Evolutionary conservation across 345 rosid species (phyloP), one percentile per base, ranked within the genome.

Genomic region (Aegle marmelos): DNA sequence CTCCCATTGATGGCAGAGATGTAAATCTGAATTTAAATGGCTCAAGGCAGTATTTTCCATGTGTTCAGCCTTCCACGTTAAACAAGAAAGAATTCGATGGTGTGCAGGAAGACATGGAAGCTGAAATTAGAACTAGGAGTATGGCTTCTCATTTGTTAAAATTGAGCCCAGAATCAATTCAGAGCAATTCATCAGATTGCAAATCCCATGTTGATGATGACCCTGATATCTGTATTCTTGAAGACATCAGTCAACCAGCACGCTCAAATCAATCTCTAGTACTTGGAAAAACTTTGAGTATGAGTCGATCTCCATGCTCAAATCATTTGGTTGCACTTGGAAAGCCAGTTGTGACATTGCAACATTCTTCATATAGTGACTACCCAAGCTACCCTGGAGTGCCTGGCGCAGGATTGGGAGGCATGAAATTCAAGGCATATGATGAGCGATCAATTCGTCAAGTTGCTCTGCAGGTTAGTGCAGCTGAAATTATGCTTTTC

Each of bases 391-490:
- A 82, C 78, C 11, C 87, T 8, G 91, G 89, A 30, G 45, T 63
- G 19, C 19, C 70, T 62, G 45, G 78, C 76, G 9, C 83, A 13
- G 89, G 87, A 78, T 68, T 73, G 33, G 87, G 84, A 59, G 86
- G 80, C 63, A 31, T 81, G 76, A 84, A 79, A 89, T 75, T 70
- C 31, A 92, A 79, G 86, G 39, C 78, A 72, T 79, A 72, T 72
- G 91, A 91, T 11, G 97, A 96, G 83, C 87, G 75, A 45, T 64
- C 77, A 72, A 85, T 92, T 68, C 86, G 82, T 76, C 92, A 50
- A 78, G 94, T 79, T 82, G 97, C 98, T 33, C 82, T 96, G 90
- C 95, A 92, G 96, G 98, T 93, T 82, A 79, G 90, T 56, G 27
- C 70, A 75, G 24, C 36, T 64, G 64, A 56, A 9, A n/a, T 66